Percentiles rank a stretch among this genome's conserved stretches.
phyloP scores from a whole-genome alignment of 805 yeast species.

The Gaillardinia entomophila region DNA sequence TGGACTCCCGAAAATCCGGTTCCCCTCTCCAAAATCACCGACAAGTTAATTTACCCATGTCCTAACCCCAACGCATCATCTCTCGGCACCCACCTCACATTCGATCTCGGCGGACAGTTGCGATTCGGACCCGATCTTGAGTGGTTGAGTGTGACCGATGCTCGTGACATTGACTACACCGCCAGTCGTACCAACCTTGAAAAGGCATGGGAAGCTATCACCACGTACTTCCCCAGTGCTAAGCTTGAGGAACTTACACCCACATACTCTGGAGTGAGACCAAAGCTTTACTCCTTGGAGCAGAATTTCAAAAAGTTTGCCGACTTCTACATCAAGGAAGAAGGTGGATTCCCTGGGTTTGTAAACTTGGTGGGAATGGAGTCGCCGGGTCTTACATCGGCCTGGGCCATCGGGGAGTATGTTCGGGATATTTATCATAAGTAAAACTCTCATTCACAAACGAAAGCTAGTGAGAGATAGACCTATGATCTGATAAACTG shows the following conservation, averaged over 20 bases:
- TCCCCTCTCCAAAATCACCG: slow-evolving; percentile 16
- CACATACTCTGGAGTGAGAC: slow-evolving; percentile 78
- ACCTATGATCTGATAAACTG: no score
- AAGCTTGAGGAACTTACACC: slow-evolving; percentile 49
- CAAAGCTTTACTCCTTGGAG: slow-evolving; percentile 54
- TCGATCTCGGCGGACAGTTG: slow-evolving; percentile 74
- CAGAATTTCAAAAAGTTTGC: slow-evolving; percentile 40
- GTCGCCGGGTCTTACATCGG: slow-evolving; percentile 83
- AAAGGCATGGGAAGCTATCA: slow-evolving; percentile 54
- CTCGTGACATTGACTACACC: slow-evolving; percentile 36
- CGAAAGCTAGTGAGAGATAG: no score
- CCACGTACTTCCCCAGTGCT: slow-evolving; percentile 59
- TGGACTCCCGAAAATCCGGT: slow-evolving; percentile 45
- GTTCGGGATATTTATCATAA: slow-evolving; percentile 37
- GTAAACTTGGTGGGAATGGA: slow-evolving; percentile 79
- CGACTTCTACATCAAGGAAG: slow-evolving; percentile 66
- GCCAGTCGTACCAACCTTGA: slow-evolving; percentile 46
- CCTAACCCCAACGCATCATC: slow-evolving; percentile 65
- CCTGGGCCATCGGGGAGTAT: slow-evolving; percentile 77
- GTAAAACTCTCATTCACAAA: no score
- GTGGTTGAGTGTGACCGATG: slow-evolving; percentile 49
- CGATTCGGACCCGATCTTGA: slow-evolving; percentile 88
- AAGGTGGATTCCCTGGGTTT: slow-evolving; percentile 66
- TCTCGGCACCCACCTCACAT: slow-evolving; percentile 81
- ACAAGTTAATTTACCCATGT: slow-evolving; percentile 62